These are phyloP conservation scores for Grigorovia yakushimaensis DNA, from an alignment of 805 yeast species.

Conservation along the genomic window DNA sequence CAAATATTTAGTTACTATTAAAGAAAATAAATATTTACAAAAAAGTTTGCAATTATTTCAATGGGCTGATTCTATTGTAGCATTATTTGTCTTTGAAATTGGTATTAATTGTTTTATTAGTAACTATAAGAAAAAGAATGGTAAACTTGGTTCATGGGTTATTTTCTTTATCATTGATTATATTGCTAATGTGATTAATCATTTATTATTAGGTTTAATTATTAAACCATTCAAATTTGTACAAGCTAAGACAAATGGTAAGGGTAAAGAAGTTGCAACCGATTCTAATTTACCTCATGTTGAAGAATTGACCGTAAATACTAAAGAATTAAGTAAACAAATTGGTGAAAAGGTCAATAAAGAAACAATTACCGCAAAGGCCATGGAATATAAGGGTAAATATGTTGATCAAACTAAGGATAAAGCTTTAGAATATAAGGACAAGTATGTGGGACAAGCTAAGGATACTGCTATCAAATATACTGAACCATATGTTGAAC, in stretches of 20 bases:
- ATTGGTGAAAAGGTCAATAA: constrained; percentile 16
- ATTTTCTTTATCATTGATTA: constrained; percentile 23
- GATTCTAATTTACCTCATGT: constrained; percentile 17
- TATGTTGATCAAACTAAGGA: constrained; percentile 19
- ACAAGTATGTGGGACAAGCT: constrained; percentile 14
- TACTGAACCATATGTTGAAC: constrained; percentile 5
- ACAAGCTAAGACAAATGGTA: neutral
- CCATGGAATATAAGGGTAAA: constrained; percentile 9
- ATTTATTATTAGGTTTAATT: constrained; percentile 19
- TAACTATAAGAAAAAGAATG: constrained; percentile 7
- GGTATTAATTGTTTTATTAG: constrained; percentile 20
- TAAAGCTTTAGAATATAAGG: constrained; percentile 3
- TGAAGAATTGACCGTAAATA: constrained; percentile 21
- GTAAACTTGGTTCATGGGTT: constrained; percentile 23
- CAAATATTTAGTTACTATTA: neutral
- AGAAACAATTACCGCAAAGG: constrained; percentile 3
- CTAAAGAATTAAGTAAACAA: constrained; percentile 19
- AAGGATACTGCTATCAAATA: constrained; percentile 9
- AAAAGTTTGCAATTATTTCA: neutral
- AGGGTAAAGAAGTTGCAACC: constrained; percentile 1
- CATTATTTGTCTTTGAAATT: constrained; percentile 21
- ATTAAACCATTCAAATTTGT: constrained; percentile 20
- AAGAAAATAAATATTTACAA: neutral
- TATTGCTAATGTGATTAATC: constrained; percentile 24
- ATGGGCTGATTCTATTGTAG: constrained; percentile 18